A percentile compares a stretch with the other conserved stretches of the same genome.
phyloP scores from a whole-genome alignment of 495 filamentous ascomycete species.

The Penicillium nucicola region DNA sequence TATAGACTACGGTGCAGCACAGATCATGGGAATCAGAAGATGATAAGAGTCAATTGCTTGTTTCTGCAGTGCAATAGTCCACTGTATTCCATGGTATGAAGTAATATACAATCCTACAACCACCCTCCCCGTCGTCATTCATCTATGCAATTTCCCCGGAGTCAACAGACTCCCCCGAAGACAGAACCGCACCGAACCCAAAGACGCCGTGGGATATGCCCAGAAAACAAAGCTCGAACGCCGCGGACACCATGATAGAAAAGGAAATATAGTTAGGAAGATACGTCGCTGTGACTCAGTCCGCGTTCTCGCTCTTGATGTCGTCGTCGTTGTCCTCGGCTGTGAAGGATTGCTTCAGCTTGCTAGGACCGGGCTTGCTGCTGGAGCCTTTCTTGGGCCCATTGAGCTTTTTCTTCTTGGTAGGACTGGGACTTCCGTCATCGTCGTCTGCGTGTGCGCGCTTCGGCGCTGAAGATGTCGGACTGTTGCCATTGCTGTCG shows the following conservation, averaged over 20 bases:
- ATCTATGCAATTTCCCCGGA: constrained; percentile 29
- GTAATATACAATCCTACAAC: constrained; percentile 27
- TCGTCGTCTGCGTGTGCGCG: constrained; percentile 39
- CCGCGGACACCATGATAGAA: constrained; percentile 14
- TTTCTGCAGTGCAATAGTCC: constrained; percentile 7
- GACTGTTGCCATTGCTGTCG: constrained; percentile 31
- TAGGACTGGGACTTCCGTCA: constrained; percentile 31
- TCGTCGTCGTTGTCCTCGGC: constrained; percentile 29
- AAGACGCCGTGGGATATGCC: constrained; percentile 21
- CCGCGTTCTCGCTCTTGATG: constrained; percentile 27
- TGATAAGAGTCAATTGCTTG: neutral
- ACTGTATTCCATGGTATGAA: constrained; percentile 23
- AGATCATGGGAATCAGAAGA: neutral
- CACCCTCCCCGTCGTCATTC: constrained; percentile 24
- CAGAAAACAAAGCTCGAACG: constrained; percentile 14
- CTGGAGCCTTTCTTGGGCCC: constrained; percentile 36
- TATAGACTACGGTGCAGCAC: too few species aligned
- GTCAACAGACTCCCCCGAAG: constrained; percentile 1
- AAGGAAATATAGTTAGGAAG: constrained; percentile 5
- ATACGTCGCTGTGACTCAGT: constrained; percentile 5
- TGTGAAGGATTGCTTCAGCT: constrained; percentile 42
- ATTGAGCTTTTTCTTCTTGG: constrained; percentile 48
- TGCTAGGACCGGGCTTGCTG: constrained; percentile 43
- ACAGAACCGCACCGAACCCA: constrained; percentile 14
- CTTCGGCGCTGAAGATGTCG: constrained; percentile 36